Conservation (phyloP, 164 flowering plant species). For the Amborella trichopoda region DNA sequence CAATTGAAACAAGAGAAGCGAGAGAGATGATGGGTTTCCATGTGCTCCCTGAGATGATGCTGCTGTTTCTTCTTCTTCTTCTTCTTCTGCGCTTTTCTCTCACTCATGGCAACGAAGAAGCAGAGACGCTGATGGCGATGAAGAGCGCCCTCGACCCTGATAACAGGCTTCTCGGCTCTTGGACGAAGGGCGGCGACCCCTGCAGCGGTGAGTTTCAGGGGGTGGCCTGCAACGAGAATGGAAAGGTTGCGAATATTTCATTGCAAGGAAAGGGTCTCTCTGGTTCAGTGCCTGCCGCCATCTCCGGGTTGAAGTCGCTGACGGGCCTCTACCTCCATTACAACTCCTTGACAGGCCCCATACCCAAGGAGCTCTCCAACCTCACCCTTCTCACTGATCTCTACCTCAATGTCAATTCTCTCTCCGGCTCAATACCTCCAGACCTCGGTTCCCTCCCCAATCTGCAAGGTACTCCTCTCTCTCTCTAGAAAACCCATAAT, state of each 20-base stretch:
- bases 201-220: constrained; percentile 70
- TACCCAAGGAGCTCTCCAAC: constrained; percentile 65
- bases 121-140: constrained; percentile 43
- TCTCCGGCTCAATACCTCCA: constrained; percentile 63
- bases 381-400: constrained; percentile 63
- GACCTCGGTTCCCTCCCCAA: constrained; percentile 56
- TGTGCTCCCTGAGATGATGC: too few relatives aligned
- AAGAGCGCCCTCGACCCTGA: constrained; percentile 67
- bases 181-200: constrained; percentile 46
- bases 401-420: constrained; percentile 76
- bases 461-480: constrained; percentile 96
- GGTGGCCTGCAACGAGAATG: constrained; percentile 62
- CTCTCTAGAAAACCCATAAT: too few relatives aligned
- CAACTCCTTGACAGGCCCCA: constrained; percentile 55
- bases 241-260: constrained; percentile 72
- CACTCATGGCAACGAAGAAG: too few relatives aligned
- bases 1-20: too few relatives aligned
- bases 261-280: constrained; percentile 75
- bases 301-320: constrained; percentile 62
- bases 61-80: too few relatives aligned
- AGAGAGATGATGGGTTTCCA: too few relatives aligned
- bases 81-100: too few relatives aligned
- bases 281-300: constrained; percentile 49
- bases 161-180: constrained; percentile 43
- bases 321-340: constrained; percentile 86